Evolutionary conservation across 1,139 yeast genomes (phyloP).

Genomic region (Yamadazyma dushanensis): DNA sequence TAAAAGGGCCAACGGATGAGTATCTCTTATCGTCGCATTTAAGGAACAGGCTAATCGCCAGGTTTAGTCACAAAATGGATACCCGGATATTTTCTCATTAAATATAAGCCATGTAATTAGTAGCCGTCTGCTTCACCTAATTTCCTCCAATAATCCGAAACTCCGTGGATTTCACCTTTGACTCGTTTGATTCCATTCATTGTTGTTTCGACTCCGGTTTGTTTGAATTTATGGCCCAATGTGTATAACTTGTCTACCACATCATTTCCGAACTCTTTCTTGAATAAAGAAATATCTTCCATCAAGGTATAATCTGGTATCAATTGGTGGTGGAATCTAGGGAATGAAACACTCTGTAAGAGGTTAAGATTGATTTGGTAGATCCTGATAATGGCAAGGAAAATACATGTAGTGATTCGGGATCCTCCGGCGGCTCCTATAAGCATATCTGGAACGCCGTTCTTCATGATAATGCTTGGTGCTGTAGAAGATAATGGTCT

Average conservation of each 20-base stretch:
- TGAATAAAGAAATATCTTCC: constrained; percentile 47
- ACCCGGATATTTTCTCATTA: constrained; percentile 4
- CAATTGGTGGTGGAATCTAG: constrained; percentile 87
- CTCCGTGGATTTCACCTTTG: constrained; percentile 31
- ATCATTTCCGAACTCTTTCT: constrained; percentile 23
- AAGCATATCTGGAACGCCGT: constrained; percentile 57
- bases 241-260: constrained; percentile 17
- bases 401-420: constrained; percentile 78
- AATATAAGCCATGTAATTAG: constrained; percentile 13
- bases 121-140: constrained; percentile 44
- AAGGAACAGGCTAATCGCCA: constrained; percentile 4
- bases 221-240: constrained; percentile 31
- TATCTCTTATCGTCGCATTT: constrained; percentile 3
- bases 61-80: constrained; percentile 1
- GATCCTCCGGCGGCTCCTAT: constrained; percentile 97
- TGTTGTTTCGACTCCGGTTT: constrained; percentile 41
- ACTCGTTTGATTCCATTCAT: constrained; percentile 42
- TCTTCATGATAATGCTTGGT: constrained; percentile 67
- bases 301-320: constrained; percentile 68
- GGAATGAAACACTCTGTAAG: constrained; percentile 71
- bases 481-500: constrained; percentile 85
- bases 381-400: constrained; percentile 73
- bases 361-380: constrained; percentile 58
- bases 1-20: background rate
- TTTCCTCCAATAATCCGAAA: constrained; percentile 48